Conservation (phyloP, 164 flowering plant genomes). For the Houttuynia cordata region DNA sequence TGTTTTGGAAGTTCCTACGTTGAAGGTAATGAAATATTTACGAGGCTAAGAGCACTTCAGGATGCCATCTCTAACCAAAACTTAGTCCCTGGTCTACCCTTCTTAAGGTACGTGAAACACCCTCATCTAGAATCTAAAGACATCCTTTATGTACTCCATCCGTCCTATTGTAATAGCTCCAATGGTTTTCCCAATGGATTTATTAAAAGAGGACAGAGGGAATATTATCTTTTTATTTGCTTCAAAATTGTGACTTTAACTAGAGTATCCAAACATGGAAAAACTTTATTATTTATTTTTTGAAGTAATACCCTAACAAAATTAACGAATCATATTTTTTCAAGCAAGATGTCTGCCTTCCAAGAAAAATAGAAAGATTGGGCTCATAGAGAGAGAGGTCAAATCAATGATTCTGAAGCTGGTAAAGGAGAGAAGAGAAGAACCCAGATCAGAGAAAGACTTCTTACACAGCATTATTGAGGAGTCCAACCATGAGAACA, state of each 20-base stretch:
- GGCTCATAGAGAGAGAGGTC: slow-evolving; percentile 50
- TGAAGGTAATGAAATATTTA: slow-evolving; percentile 19
- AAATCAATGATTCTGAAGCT: slow-evolving; percentile 37
- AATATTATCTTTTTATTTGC: too few relatives aligned
- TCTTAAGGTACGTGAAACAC: slow-evolving; percentile 17
- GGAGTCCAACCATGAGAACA: slow-evolving; percentile 4
- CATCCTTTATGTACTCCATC: too few relatives aligned
- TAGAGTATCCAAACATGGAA: neutral
- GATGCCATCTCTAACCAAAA: slow-evolving; percentile 12
- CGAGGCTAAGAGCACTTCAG: slow-evolving; percentile 16
- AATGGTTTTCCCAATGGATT: too few relatives aligned
- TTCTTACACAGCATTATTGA: slow-evolving; percentile 39
- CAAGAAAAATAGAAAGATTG: slow-evolving; percentile 21
- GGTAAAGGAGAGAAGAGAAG: slow-evolving; percentile 21
- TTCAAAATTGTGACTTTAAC: neutral
- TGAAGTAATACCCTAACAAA: too few relatives aligned
- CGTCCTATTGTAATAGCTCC: too few relatives aligned
- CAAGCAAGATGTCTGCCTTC: neutral
- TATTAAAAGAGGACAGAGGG: too few relatives aligned
- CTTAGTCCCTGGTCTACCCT: slow-evolving; percentile 18
- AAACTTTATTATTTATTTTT: too few relatives aligned
- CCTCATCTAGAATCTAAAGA: too few relatives aligned
- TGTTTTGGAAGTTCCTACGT: slow-evolving; percentile 21
- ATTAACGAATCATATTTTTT: neutral
- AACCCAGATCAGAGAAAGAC: slow-evolving; percentile 18